A percentile compares a stretch with the other conserved stretches of the same genome.
These are phyloP conservation scores for Exophiala alcalophila DNA, from an alignment of 2,329 filamentous ascomycete species.

Conservation along the genomic window DNA sequence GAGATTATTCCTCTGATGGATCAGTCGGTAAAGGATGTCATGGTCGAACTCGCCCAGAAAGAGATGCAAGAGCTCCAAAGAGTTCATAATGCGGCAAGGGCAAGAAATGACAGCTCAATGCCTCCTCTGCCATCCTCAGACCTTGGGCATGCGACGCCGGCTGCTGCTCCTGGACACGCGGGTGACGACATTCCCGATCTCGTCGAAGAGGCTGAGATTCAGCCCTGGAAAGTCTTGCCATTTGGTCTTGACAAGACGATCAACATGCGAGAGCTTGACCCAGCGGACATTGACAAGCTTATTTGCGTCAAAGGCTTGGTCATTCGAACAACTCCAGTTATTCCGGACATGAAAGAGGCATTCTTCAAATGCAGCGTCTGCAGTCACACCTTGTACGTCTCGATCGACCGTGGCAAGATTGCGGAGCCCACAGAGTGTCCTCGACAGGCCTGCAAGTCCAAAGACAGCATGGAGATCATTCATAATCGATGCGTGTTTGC, in stretches of 20 bases:
- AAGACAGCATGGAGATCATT: slow-evolving; percentile 97
- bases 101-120: slow-evolving; percentile 65
- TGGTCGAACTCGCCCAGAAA: slow-evolving; percentile 81
- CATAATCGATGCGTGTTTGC: slow-evolving; percentile 94
- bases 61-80: slow-evolving; percentile 68
- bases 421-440: slow-evolving; percentile 90
- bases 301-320: slow-evolving; percentile 94
- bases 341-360: slow-evolving; percentile 98
- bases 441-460: slow-evolving; percentile 72
- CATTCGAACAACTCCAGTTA: slow-evolving; percentile 91
- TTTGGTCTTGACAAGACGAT: slow-evolving; percentile 83
- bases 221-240: slow-evolving; percentile 80
- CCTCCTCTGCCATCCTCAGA: slow-evolving; percentile 79
- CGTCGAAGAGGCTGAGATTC: slow-evolving; percentile 72
- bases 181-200: slow-evolving; percentile 63
- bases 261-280: slow-evolving; percentile 92
- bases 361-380: slow-evolving; percentile 96
- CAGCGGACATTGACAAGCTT: slow-evolving; percentile 93
- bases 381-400: slow-evolving; percentile 84
- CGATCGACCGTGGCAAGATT: slow-evolving; percentile 93
- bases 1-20: slow-evolving; percentile 98
- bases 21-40: slow-evolving; percentile 85
- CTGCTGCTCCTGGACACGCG: slow-evolving; percentile 40
- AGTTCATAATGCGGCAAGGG: slow-evolving; percentile 50
- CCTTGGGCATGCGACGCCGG: slow-evolving; percentile 51